Evolutionary conservation across 1,284 basidiomycete species (phyloP).

Genomic region (Austroboletus niveus): DNA sequence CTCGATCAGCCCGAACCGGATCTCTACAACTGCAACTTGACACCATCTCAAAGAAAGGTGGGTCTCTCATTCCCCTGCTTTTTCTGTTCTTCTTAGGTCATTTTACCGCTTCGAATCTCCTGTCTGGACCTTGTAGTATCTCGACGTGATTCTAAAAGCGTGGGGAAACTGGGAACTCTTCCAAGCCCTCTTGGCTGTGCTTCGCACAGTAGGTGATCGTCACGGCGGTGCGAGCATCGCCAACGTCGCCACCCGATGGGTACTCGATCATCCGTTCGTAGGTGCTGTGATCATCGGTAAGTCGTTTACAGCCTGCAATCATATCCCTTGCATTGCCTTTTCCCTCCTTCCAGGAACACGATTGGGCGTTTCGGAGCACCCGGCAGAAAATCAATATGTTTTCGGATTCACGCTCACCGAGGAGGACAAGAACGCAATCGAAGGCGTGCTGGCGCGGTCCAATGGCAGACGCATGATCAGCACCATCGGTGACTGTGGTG

Average conservation of each 20-base stretch:
- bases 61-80: constrained; percentile 7
- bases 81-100: background rate
- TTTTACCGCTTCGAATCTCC: no score
- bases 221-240: constrained; percentile 67
- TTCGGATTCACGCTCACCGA: constrained; percentile 57
- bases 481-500: constrained; percentile 76
- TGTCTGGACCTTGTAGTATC: constrained; percentile 49
- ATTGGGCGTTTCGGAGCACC: constrained; percentile 73
- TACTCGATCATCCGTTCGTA: constrained; percentile 24
- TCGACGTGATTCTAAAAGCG: constrained; percentile 74
- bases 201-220: constrained; percentile 64
- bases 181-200: constrained; percentile 57
- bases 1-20: constrained; percentile 67
- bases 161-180: constrained; percentile 80
- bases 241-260: constrained; percentile 69
- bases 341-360: constrained; percentile 52
- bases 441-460: constrained; percentile 56
- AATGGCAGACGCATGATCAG: constrained; percentile 60
- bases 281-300: constrained; percentile 65
- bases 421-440: constrained; percentile 59
- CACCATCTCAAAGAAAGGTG: constrained; percentile 81
- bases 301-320: constrained; percentile 1
- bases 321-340: background rate
- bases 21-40: constrained; percentile 57
- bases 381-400: constrained; percentile 62